phyloP scores from a whole-genome alignment of 768 basidiomycete species.

The Pulveroboletus sp. region DNA sequence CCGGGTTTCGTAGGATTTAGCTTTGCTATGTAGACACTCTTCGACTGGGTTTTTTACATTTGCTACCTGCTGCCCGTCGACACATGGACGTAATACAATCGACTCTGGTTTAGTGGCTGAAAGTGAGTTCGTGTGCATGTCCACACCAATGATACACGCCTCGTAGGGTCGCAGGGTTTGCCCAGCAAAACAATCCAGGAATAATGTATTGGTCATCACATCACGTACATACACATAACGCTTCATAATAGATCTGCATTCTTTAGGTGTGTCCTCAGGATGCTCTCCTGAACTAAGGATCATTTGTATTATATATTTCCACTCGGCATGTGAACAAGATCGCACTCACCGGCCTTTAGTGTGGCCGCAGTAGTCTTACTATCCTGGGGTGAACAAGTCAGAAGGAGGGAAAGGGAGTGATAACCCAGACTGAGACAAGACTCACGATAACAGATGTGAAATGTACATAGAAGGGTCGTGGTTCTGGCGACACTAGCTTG shows the following conservation, averaged over 20 bases:
- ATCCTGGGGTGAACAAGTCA: slow-evolving; percentile 45
- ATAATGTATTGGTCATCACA: not conserved
- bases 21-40: not conserved
- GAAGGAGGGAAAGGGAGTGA: not conserved
- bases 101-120: not conserved
- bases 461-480: slow-evolving; percentile 66
- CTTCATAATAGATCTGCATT: slow-evolving; percentile 63
- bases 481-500: slow-evolving; percentile 55
- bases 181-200: not conserved
- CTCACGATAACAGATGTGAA: slow-evolving; percentile 75
- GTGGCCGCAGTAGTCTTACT: slow-evolving; percentile 71
- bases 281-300: slow-evolving; percentile 60
- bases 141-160: not conserved
- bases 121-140: not conserved
- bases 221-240: slow-evolving; percentile 1
- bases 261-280: slow-evolving; percentile 64
- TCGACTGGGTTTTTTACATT: not conserved
- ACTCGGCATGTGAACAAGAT: not conserved
- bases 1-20: not conserved
- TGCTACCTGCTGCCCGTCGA: too few relatives aligned
- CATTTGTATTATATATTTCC: slow-evolving; percentile 3
- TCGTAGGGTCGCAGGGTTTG: not conserved
- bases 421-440: slow-evolving; percentile 6
- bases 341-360: slow-evolving; percentile 53
- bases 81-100: too few relatives aligned